Conservation (phyloP, 2,329 filamentous ascomycete species). For the Pestalotiopsis fici region DNA sequence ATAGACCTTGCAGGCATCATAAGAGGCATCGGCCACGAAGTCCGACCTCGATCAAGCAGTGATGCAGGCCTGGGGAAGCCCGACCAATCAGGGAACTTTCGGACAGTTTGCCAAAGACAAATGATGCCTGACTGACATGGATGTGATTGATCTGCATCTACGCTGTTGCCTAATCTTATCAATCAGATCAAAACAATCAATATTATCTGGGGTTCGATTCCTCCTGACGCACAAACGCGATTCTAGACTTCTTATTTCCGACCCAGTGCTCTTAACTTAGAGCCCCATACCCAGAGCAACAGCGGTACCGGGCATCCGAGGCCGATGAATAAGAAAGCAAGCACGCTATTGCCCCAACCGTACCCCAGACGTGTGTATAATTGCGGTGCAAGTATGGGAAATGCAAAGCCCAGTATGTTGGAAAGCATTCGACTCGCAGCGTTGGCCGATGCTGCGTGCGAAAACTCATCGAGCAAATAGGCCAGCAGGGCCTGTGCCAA, state of each 20-base stretch:
- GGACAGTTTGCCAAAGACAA: no score
- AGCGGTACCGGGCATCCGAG: conserved; percentile 19
- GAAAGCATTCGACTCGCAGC: conserved; percentile 1
- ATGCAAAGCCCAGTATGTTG: conserved; percentile 55
- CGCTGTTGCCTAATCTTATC: no score
- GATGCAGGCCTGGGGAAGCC: no score
- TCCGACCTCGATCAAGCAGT: no score
- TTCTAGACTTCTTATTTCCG: neutral
- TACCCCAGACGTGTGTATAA: conserved; percentile 36
- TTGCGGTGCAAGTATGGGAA: conserved; percentile 55
- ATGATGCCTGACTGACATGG: no score
- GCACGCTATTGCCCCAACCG: conserved; percentile 44
- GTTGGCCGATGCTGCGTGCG: conserved; percentile 12
- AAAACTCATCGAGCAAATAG: conserved; percentile 1
- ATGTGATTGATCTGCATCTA: no score
- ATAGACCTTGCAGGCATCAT: no score
- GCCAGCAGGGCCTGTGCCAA: neutral
- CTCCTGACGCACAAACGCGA: neutral
- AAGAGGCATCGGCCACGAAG: no score
- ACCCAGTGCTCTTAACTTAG: conserved; percentile 18
- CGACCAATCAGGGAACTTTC: no score
- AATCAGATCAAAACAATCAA: no score
- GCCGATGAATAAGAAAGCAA: conserved; percentile 38
- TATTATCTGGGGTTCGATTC: neutral
- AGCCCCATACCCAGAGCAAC: conserved; percentile 24